These are phyloP conservation scores for Trypanosoma rangeli DNA, from an alignment of 208 protist species.

Conservation along the genomic window DNA sequence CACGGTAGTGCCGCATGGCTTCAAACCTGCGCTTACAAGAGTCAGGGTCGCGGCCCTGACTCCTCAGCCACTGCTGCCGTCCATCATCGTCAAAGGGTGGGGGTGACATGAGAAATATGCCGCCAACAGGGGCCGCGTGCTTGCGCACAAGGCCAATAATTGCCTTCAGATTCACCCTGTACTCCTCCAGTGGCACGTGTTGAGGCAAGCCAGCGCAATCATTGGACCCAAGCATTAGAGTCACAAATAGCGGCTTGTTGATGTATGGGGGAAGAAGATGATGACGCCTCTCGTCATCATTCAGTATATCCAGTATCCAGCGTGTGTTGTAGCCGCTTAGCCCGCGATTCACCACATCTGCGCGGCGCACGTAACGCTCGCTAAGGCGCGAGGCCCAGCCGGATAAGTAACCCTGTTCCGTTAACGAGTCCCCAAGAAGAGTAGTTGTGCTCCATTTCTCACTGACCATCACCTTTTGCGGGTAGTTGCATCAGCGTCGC, in stretches of 20 bases:
- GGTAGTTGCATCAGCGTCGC: background rate
- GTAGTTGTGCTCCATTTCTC: constrained; percentile 30
- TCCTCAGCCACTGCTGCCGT: constrained; percentile 20
- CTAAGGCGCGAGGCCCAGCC: constrained; percentile 43
- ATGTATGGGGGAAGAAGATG: constrained; percentile 31
- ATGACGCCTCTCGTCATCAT: constrained; percentile 21
- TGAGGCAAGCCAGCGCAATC: constrained; percentile 29
- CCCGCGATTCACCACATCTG: constrained; percentile 56
- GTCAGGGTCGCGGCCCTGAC: background rate
- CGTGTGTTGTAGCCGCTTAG: constrained; percentile 68
- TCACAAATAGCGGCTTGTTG: constrained; percentile 43
- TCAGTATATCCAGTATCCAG: constrained; percentile 41
- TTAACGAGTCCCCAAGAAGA: constrained; percentile 60
- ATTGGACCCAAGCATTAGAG: constrained; percentile 52
- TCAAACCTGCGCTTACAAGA: constrained; percentile 16
- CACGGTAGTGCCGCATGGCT: constrained; percentile 29
- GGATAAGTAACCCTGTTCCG: constrained; percentile 41
- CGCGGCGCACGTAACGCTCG: constrained; percentile 40
- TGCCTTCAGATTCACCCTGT: constrained; percentile 33
- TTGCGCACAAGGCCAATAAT: constrained; percentile 36
- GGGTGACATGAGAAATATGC: constrained; percentile 48
- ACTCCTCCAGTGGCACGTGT: constrained; percentile 36
- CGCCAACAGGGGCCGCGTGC: constrained; percentile 30
- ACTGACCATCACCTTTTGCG: background rate
- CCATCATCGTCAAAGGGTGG: constrained; percentile 36